These are phyloP conservation scores for Kwoniella mangroviensis DNA, from an alignment of 768 basidiomycete genomes.

Conservation along the genomic window DNA sequence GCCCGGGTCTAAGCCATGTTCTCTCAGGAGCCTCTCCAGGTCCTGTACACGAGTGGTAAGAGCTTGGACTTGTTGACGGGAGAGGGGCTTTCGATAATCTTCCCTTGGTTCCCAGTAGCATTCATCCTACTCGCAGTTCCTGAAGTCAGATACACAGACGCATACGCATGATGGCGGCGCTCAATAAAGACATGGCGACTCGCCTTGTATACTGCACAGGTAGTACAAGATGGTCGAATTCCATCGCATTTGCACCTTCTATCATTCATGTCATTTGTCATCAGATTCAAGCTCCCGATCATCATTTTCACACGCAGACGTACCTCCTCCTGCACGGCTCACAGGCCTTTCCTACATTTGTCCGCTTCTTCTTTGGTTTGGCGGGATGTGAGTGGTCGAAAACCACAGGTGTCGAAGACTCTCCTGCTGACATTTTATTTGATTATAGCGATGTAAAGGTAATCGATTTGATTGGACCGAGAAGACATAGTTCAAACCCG, in stretches of 20 bases:
- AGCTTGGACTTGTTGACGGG: slow-evolving; percentile 48
- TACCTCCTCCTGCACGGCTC: slow-evolving; percentile 43
- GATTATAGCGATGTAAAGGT: neutral
- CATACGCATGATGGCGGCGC: neutral
- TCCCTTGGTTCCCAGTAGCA: slow-evolving; percentile 47
- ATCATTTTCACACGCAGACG: slow-evolving; percentile 8
- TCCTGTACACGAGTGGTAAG: slow-evolving; percentile 43
- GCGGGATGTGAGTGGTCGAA: neutral
- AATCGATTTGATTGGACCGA: no score
- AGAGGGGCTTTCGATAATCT: slow-evolving; percentile 52
- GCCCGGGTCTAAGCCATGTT: slow-evolving; percentile 36
- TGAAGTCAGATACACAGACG: neutral
- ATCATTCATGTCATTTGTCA: neutral
- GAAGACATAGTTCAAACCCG: no score
- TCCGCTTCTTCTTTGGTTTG: slow-evolving; percentile 29
- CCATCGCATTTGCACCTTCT: slow-evolving; percentile 53
- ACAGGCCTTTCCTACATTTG: slow-evolving; percentile 45
- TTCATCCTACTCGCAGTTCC: slow-evolving; percentile 35
- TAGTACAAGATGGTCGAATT: slow-evolving; percentile 43
- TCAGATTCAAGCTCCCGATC: neutral
- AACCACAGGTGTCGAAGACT: neutral
- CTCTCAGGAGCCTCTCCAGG: slow-evolving; percentile 42
- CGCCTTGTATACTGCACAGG: slow-evolving; percentile 50
- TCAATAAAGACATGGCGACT: slow-evolving; percentile 6
- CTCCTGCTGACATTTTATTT: neutral